These are phyloP conservation scores for Hsuehochloa calcarea DNA, from an alignment of 176 grass and related monocot genomes.

Conservation along the genomic window DNA sequence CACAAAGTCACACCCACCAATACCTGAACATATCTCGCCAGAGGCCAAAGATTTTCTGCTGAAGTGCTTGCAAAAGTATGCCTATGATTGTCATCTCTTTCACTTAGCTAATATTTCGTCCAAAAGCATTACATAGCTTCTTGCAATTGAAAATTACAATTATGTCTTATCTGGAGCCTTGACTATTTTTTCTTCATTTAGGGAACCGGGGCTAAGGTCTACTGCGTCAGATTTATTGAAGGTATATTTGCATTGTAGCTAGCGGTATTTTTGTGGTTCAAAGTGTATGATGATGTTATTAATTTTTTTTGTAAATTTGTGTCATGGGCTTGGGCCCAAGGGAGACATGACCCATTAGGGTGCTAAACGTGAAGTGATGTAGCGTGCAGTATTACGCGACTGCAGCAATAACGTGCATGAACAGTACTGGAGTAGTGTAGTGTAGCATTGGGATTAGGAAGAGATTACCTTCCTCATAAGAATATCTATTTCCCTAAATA, in stretches of 20 bases:
- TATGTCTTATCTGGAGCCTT: conserved; percentile 20
- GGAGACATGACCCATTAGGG: too few relatives aligned
- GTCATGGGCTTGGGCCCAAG: too few relatives aligned
- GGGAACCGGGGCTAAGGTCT: conserved; percentile 69
- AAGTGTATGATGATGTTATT: conserved; percentile 24
- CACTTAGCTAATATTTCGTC: conserved; percentile 13
- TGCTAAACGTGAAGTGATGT: too few relatives aligned
- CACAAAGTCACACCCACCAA: conserved; percentile 96
- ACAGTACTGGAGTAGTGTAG: too few relatives aligned
- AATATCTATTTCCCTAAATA: too few relatives aligned
- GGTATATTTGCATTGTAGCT: conserved; percentile 37
- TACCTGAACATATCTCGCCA: conserved; percentile 89
- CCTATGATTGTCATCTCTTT: conserved; percentile 15
- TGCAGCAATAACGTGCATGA: too few relatives aligned
- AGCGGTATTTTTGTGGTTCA: not conserved
- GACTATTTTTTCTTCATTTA: conserved; percentile 38
- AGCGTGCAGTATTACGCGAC: too few relatives aligned
- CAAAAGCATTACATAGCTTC: conserved; percentile 28
- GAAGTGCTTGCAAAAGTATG: conserved; percentile 99
- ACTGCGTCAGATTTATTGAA: conserved; percentile 64
- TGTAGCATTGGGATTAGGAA: too few relatives aligned
- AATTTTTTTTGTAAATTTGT: conserved; percentile 22
- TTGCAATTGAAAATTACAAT: conserved; percentile 26
- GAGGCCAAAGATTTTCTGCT: conserved; percentile 96
- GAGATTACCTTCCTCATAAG: too few relatives aligned